Base-by-base conservation (phyloP, 345 rosid species). In the Euphorbia pulcherrima region DNA sequence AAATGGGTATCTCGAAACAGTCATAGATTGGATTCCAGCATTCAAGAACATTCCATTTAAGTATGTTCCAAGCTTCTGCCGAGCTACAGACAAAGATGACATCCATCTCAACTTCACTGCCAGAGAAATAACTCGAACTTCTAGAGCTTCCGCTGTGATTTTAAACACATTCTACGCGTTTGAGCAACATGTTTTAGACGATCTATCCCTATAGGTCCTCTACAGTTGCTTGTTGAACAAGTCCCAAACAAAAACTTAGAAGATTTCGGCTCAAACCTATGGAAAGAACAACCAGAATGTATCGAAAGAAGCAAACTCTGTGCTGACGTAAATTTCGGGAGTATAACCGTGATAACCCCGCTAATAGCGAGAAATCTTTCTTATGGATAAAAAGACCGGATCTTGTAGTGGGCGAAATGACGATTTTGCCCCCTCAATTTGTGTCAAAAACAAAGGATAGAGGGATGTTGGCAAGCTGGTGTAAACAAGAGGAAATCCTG, bases 1-100 rank as follows among this genome's bases (percentile, higher is more conserved):
- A 2, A 78, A 79, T 29, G 82, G 79, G 26, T 60, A 77, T 30
- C 40, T 82, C 26, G 80, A 82, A 51, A 69, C 72, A 1, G 12
- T 23, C 1, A 64, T 79, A 53, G 81, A 79, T 67, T 83, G 83
- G 83, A 75, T 83, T 64, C 82, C 86, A 0, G 58, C 69, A 0
- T 69, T 80, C 80, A 73, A 58, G 10, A 63, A 73, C 28, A 68
- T 80, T 12, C 67, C 71, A 1, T 29, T 80, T 20, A 83, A 39
- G 63, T 80, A 83, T 65, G 64, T 83, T 24, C 82, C 84, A 30
- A 75, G 74, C 35, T 83, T 77, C 29, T 26, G 75, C 37, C 70
- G 78, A n/a, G 71, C 86, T 2, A 78, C 80, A 2, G 60, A 75
- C 62, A 63, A 40, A 56, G 26, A 83, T 17, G 71, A 67, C 44